A percentile compares a stretch with the other conserved stretches of the same genome.
Conservation (phyloP, 2,329 filamentous ascomycete species). For the Ophiostoma ips region DNA sequence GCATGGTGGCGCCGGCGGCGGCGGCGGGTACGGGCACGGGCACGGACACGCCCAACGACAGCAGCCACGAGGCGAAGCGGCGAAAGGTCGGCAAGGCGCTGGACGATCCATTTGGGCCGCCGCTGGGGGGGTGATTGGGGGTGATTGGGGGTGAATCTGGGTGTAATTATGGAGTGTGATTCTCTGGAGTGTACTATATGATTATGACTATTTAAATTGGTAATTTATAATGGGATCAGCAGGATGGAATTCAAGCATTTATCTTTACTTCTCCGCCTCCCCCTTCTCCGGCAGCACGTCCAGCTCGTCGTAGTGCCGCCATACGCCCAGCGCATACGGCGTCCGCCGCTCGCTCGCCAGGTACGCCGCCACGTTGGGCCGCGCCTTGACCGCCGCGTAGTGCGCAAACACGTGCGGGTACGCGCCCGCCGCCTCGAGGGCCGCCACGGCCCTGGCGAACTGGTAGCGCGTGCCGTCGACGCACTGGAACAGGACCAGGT, state of each 20-base stretch:
- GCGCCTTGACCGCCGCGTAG: conserved; percentile 46
- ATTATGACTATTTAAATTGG: too few species aligned
- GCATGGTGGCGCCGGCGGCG: conserved; percentile 3
- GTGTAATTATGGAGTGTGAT: too few species aligned
- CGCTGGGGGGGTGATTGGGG: conserved; percentile 15
- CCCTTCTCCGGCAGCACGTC: conserved; percentile 30
- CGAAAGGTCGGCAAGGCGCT: conserved; percentile 27
- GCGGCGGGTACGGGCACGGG: not conserved
- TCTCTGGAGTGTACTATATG: too few species aligned
- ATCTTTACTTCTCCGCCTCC: not conserved
- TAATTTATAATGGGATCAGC: not conserved
- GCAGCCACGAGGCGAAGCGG: conserved; percentile 27
- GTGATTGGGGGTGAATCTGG: too few species aligned
- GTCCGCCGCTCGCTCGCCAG: conserved; percentile 49
- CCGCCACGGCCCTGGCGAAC: conserved; percentile 53
- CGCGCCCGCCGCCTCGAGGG: conserved; percentile 36
- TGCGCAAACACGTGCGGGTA: conserved; percentile 50
- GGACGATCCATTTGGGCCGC: conserved; percentile 35
- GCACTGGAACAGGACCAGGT: conserved; percentile 58
- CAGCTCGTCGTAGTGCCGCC: conserved; percentile 58
- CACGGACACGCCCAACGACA: conserved; percentile 17
- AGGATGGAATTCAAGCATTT: not conserved
- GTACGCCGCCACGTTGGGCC: conserved; percentile 54
- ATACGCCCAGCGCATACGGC: conserved; percentile 52
- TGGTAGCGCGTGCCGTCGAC: conserved; percentile 48